These are phyloP conservation scores for Pilatotrama ljubarskyi DNA, from an alignment of 768 basidiomycete genomes.

Conservation along the genomic window DNA sequence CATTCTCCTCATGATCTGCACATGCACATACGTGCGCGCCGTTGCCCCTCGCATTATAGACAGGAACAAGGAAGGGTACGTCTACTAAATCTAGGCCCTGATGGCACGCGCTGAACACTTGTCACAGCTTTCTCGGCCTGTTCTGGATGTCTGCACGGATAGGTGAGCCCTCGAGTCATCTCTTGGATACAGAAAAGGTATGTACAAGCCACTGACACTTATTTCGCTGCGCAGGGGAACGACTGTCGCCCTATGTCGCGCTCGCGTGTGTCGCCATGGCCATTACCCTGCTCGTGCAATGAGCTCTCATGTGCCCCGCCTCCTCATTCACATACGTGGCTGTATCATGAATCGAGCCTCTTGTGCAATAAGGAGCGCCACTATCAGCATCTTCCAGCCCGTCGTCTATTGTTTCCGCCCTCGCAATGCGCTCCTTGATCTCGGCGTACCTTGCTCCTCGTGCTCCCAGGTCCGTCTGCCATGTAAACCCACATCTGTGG, in stretches of 20 bases:
- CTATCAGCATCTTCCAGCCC: no score
- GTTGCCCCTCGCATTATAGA: slow-evolving; percentile 90
- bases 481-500: no score
- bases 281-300: slow-evolving; percentile 58
- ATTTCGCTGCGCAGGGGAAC: slow-evolving; percentile 62
- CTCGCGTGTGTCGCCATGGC: slow-evolving; percentile 95
- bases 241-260: slow-evolving; percentile 94
- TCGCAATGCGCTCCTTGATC: not conserved
- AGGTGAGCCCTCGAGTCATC: slow-evolving; percentile 50
- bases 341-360: no score
- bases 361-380: no score
- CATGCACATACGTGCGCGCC: slow-evolving; percentile 92
- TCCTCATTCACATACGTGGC: not conserved
- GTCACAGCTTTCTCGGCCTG: slow-evolving; percentile 77
- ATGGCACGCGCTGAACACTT: not conserved
- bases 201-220: no score
- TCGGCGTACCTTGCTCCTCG: not conserved
- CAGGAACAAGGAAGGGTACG: slow-evolving; percentile 90
- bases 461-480: no score
- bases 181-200: no score
- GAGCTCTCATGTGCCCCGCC: slow-evolving; percentile 29
- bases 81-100: not conserved
- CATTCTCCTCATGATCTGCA: slow-evolving; percentile 92
- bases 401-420: no score
- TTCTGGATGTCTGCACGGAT: slow-evolving; percentile 97